phyloP scores from a whole-genome alignment of 2,329 filamentous ascomycete genomes.

The Talaromyces sp. region DNA sequence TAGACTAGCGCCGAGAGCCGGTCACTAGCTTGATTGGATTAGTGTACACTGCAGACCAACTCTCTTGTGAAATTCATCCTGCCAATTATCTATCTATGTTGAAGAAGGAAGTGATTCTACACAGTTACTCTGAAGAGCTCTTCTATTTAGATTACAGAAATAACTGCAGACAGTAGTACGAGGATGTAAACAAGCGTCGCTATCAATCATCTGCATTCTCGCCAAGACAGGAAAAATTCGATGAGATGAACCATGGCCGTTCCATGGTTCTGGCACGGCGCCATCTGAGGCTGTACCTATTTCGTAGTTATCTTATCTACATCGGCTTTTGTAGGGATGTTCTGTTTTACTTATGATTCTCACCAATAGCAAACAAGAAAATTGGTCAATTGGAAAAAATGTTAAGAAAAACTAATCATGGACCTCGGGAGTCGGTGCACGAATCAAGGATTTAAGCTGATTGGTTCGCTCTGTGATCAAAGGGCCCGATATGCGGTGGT shows the following conservation, averaged over 20 bases:
- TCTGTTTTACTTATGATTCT: too few relatives aligned
- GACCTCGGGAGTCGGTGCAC: not conserved
- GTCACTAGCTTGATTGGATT: too few relatives aligned
- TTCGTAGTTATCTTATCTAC: not conserved
- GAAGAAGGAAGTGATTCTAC: too few relatives aligned
- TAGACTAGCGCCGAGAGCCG: too few relatives aligned
- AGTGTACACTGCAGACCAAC: too few relatives aligned
- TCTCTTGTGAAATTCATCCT: too few relatives aligned
- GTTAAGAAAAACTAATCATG: not conserved
- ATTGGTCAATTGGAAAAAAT: not conserved
- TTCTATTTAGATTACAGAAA: not conserved
- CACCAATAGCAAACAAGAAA: not conserved
- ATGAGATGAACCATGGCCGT: not conserved
- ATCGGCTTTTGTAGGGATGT: not conserved
- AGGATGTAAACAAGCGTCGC: too few relatives aligned
- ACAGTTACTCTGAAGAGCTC: not conserved
- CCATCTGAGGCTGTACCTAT: slow-evolving; percentile 1
- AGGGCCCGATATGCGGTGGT: too few relatives aligned
- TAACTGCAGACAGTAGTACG: too few relatives aligned
- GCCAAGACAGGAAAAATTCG: not conserved
- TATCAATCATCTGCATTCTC: too few relatives aligned
- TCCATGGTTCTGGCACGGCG: slow-evolving; percentile 8
- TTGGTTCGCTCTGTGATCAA: not conserved
- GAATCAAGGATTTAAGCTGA: not conserved
- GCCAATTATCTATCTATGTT: too few relatives aligned